Percentiles rank a stretch among this genome's conserved stretches.
These are phyloP conservation scores for Ananas comosus DNA, from an alignment of 176 grass and related monocot species.

Conservation along the genomic window DNA sequence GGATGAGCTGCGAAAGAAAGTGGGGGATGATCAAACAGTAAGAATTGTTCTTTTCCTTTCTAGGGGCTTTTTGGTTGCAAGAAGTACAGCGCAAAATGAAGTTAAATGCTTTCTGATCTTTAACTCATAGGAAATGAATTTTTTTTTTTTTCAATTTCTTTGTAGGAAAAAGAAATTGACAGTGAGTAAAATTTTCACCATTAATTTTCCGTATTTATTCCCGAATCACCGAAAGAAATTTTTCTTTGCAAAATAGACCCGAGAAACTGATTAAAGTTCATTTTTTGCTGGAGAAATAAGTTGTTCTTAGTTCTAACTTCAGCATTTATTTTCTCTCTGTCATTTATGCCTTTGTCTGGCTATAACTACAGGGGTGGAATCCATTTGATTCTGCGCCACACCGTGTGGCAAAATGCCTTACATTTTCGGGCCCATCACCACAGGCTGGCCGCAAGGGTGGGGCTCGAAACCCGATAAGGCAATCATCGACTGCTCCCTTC, in stretches of 20 bases:
- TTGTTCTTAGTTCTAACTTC: not conserved
- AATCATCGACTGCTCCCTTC: slow-evolving; percentile 75
- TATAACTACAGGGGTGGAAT: slow-evolving; percentile 58
- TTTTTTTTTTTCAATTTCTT: too few relatives aligned
- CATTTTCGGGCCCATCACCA: slow-evolving; percentile 53
- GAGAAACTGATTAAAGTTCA: too few relatives aligned
- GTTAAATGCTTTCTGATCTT: slow-evolving; percentile 5
- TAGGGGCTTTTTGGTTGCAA: slow-evolving; percentile 6
- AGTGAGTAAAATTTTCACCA: too few relatives aligned
- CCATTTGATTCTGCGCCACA: slow-evolving; percentile 64
- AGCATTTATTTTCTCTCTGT: not conserved
- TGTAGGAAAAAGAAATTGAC: too few relatives aligned
- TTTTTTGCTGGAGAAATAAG: too few relatives aligned
- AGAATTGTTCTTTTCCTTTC: slow-evolving; percentile 11
- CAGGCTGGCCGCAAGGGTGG: slow-evolving; percentile 40
- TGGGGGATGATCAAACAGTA: slow-evolving; percentile 42
- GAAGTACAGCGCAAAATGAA: not conserved
- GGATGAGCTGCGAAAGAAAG: slow-evolving; percentile 51
- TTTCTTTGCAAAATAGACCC: too few relatives aligned
- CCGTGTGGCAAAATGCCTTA: slow-evolving; percentile 55
- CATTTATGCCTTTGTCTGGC: slow-evolving; percentile 4
- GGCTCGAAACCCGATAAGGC: slow-evolving; percentile 33
- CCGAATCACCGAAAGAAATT: too few relatives aligned
- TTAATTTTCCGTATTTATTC: too few relatives aligned
- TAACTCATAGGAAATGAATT: slow-evolving; percentile 10